Evolutionary conservation across 495 filamentous ascomycete genomes (phyloP), one percentile per base, ranked within the genome.

Genomic region (Achaetomiella virescens): DNA sequence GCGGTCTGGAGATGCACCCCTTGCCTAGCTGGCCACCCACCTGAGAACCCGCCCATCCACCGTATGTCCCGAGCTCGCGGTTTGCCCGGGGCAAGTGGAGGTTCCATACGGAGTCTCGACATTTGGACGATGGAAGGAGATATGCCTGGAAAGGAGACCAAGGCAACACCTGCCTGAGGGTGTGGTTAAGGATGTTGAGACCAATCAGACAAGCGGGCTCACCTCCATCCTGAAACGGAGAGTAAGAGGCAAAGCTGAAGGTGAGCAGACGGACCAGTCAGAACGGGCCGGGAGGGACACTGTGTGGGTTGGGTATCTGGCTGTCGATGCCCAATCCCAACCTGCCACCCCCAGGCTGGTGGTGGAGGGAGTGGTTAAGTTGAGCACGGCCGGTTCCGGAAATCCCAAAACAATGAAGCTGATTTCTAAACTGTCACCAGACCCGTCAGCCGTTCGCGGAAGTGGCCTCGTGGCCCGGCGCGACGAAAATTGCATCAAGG

Each of bases 261-360:
- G 48, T 18, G 11, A 40, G 17, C 21, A 25, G 17, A 40, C 22
- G 18, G 35, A 17, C 48, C 48, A 51, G 14, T 51, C 33, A 40
- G 20, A 27, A 2, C 22, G 7, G 27, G 38, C 27, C 17, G 24
- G 40, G 7, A 37, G 21, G 7, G 21, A 37, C 12, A 17, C 14
- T 17, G 17, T 27, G 20, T 54, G 31, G 41, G 41, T 44, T 53
- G 51, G 27, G 51, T 54, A 36, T 36, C 40, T 18, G 31, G 41
- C n/a, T 29, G 31, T 54, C 51, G 51, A 15, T 54, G 51, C 51
- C 51, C 51, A 54, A 54, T 54, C 40, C 20, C 20, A 25, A 18
- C n/a, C 24, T 46, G 43, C 24, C 15, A 29, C 22, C 22, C 43
- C 9, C 3, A 15, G 37, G n/a, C 17, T 17, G n/a, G 15, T n/a